phyloP scores from a whole-genome alignment of 2,329 filamentous ascomycete genomes.

The Sporothrix brasiliensis region DNA sequence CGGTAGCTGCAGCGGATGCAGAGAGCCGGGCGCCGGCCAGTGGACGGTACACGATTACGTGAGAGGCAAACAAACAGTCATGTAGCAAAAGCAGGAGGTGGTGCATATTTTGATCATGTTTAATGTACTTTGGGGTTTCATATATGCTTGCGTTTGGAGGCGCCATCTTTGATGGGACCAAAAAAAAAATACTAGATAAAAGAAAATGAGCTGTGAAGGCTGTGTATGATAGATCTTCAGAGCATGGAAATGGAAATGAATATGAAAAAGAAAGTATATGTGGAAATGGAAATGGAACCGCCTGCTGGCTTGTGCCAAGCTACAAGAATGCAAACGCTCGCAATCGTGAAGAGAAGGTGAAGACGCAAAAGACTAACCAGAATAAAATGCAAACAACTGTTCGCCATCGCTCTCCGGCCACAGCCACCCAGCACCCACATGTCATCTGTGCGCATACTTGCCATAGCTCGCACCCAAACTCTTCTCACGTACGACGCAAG shows the following conservation, averaged over 20 bases:
- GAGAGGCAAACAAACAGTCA: background rate
- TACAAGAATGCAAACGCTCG: background rate
- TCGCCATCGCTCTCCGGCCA: background rate
- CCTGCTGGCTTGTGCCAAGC: background rate
- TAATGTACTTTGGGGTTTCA: background rate
- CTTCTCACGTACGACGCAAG: background rate
- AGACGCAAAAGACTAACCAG: background rate
- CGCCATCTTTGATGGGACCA: background rate
- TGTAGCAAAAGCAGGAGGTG: background rate
- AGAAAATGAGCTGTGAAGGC: conserved; percentile 2
- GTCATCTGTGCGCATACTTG: background rate
- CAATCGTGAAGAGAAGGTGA: background rate
- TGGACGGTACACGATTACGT: conserved; percentile 86
- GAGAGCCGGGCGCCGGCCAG: conserved; percentile 76
- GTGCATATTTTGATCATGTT: background rate
- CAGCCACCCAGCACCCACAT: background rate
- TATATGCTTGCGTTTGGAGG: conserved; percentile 8
- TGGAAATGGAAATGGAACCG: background rate
- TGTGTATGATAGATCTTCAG: background rate
- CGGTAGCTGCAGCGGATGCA: conserved; percentile 84
- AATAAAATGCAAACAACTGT: background rate
- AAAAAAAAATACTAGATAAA: background rate
- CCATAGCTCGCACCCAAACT: background rate
- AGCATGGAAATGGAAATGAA: background rate
- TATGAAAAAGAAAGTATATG: background rate